Base-by-base conservation (phyloP, 2,329 filamentous ascomycete genomes). In the Alternaria sp. region DNA sequence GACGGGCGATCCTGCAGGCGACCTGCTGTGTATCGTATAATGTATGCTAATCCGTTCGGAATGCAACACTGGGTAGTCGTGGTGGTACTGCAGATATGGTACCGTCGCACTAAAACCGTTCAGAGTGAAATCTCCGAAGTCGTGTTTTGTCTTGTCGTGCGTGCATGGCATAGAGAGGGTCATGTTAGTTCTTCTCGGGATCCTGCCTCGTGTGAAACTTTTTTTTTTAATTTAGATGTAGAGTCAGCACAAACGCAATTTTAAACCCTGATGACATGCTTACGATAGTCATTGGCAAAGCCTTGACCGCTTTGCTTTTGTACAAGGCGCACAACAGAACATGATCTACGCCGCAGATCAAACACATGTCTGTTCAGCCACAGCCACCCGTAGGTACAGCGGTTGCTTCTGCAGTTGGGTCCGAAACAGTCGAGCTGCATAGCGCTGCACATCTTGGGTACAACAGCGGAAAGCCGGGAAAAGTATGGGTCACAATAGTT, bases 401-500 rank as follows among this genome's bases (percentile, higher is more conserved):
- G 28, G 34, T 41, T 17, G 44, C 28, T 33, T 40, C 36, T 50
- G 44, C 53, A n/a, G n/a, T 21, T 50, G 6, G 8, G 23, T 46
- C 51, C 33, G 5, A 44, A 42, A 50, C 17, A 11, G 56, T 50
- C 45, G 11, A 28, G 17, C 29, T 44, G 51, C 44, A 41, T 49
- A 33, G 45, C 39, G 28, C 26, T 44, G 40, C 17, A 49, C 55
- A 33, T 36, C 23, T 34, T 14, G 21, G 23, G 54, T 46, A 44
- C 41, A 33, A 57, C 40, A 29, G 36, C n/a, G 28, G 50, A 42
- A 33, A 46, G 13, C 3, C 29, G 41, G 39, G 14, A 11, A 17
- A 40, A 58, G 40, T 57, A 60, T 60, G 57, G 54, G 54, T 60
- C 17, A 55, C 50, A 57, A 60, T 54, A 42, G 33, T 26, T 26